A percentile compares a stretch with the other conserved stretches of the same genome.
Conservation (phyloP, 331 rosid species). For the Erythrophleum ivorense region DNA sequence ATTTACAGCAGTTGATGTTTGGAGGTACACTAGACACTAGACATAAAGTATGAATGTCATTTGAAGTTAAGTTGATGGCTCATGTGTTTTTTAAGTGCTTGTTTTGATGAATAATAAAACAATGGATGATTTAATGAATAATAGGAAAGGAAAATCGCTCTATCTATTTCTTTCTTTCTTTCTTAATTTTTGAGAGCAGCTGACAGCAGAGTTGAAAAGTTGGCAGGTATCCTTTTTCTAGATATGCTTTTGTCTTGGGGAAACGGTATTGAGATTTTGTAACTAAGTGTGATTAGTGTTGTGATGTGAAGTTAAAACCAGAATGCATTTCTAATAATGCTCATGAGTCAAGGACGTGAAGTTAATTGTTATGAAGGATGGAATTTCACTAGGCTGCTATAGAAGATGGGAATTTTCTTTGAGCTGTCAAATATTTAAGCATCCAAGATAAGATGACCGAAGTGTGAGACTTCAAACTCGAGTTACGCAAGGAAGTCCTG, state of each 20-base stretch:
- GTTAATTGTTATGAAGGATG: background rate
- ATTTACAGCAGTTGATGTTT: background rate
- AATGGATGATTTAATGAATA: background rate
- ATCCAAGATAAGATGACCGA: background rate
- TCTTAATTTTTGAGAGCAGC: background rate
- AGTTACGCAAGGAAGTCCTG: background rate
- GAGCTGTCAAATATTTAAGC: background rate
- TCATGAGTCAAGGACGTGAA: background rate
- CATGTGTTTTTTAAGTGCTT: background rate
- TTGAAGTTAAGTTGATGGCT: background rate
- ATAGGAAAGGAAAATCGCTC: background rate
- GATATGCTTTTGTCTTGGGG: background rate
- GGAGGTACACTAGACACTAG: background rate
- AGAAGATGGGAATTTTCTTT: background rate
- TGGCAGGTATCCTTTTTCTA: background rate
- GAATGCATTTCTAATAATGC: background rate
- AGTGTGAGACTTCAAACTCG: constrained; percentile 7
- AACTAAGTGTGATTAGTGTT: background rate
- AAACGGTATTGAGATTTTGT: background rate
- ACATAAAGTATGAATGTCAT: background rate
- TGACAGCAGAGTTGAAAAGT: background rate
- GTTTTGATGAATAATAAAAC: background rate
- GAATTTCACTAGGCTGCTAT: background rate
- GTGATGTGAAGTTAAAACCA: constrained; percentile 4
- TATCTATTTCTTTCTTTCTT: background rate